Evolutionary conservation across 768 basidiomycete species (phyloP).

Genomic region (Gyrodon lividus): DNA sequence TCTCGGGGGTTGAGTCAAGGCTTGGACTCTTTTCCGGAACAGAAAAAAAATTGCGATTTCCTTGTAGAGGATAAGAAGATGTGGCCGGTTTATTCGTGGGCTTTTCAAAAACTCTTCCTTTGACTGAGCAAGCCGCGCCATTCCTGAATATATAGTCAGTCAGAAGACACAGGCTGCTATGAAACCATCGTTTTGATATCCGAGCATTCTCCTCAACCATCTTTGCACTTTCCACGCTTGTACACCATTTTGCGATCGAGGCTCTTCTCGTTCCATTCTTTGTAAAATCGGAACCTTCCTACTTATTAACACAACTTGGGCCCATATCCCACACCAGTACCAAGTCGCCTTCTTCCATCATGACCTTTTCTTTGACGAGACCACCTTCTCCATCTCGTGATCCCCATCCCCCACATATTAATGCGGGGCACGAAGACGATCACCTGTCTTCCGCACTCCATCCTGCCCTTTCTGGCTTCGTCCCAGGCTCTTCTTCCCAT

Average conservation of each 20-base stretch:
- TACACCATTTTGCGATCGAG: background rate
- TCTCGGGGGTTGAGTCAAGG: no score
- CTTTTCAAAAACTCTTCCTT: background rate
- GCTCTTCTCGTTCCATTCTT: background rate
- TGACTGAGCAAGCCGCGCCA: background rate
- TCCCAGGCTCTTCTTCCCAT: constrained; percentile 19
- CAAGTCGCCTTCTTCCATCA: constrained; percentile 16
- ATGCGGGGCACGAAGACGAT: constrained; percentile 32
- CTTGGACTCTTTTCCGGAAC: no score
- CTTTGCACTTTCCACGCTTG: background rate
- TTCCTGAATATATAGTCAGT: background rate
- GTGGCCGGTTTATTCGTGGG: background rate
- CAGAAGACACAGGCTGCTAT: background rate
- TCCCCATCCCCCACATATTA: constrained; percentile 16
- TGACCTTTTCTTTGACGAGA: constrained; percentile 36
- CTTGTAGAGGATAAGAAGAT: constrained; percentile 9
- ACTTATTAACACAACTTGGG: no score
- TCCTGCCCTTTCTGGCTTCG: constrained; percentile 35
- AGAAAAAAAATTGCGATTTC: background rate
- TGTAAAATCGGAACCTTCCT: constrained; percentile 9
- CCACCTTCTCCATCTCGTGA: constrained; percentile 32
- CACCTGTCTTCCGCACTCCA: constrained; percentile 37
- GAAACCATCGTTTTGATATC: background rate
- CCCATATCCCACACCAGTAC: no score
- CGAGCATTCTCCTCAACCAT: no score